Conservation (phyloP, 2,329 filamentous ascomycete genomes). For the Phialophora expanda region DNA sequence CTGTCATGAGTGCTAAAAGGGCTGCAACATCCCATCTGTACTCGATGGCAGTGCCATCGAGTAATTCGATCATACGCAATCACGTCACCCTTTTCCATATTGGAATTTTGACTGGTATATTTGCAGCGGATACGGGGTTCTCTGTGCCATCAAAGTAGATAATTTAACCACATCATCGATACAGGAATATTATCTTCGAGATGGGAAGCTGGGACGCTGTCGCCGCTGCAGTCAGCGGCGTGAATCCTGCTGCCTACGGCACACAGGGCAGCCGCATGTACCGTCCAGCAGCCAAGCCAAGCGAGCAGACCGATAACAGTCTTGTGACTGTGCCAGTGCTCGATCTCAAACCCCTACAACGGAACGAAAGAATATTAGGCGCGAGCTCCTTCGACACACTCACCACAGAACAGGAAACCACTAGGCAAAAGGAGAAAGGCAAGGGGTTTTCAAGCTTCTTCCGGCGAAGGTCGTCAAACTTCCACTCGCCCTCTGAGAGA, state of each 20-base stretch:
- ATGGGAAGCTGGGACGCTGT: slow-evolving; percentile 15
- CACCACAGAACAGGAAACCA: neutral
- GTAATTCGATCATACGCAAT: neutral
- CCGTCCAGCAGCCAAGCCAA: slow-evolving; percentile 13
- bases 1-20: neutral
- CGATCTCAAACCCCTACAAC: slow-evolving; percentile 11
- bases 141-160: neutral
- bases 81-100: neutral
- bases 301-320: slow-evolving; percentile 28
- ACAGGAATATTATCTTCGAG: neutral
- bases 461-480: slow-evolving; percentile 17
- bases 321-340: slow-evolving; percentile 36
- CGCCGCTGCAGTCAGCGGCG: slow-evolving; percentile 7
- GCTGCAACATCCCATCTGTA: neutral
- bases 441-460: slow-evolving; percentile 12
- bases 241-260: slow-evolving; percentile 9
- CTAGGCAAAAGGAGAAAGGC: slow-evolving; percentile 7
- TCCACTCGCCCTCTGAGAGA: neutral
- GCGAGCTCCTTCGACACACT: neutral
- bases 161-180: neutral
- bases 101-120: neutral
- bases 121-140: neutral
- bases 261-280: neutral
- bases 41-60: neutral
- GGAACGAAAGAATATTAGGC: neutral